Evolutionary conservation across 2,329 filamentous ascomycete species (phyloP).

Genomic region (Emergomyces africanus): DNA sequence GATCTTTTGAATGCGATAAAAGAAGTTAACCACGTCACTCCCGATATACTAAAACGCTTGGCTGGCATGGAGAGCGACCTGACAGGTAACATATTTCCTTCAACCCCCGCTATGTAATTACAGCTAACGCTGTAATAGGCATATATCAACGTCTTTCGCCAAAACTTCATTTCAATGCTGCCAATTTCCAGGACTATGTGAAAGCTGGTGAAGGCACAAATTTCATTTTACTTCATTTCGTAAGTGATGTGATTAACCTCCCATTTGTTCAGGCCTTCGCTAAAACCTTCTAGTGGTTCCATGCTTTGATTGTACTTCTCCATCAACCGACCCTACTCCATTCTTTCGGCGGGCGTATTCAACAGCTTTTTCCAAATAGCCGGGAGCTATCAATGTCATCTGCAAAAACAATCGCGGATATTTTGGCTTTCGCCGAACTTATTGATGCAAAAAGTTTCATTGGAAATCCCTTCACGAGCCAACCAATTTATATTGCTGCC

Average conservation of each 20-base stretch:
- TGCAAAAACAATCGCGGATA: slow-evolving; percentile 84
- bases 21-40: slow-evolving; percentile 58
- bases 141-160: slow-evolving; percentile 63
- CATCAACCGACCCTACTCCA: slow-evolving; percentile 74
- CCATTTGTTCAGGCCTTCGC: background rate
- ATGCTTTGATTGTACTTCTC: slow-evolving; percentile 70
- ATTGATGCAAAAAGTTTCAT: slow-evolving; percentile 78
- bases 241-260: slow-evolving; percentile 9
- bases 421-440: slow-evolving; percentile 71
- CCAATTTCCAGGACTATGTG: slow-evolving; percentile 77
- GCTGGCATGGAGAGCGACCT: slow-evolving; percentile 69
- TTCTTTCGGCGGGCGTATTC: slow-evolving; percentile 55
- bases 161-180: slow-evolving; percentile 67
- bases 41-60: slow-evolving; percentile 59
- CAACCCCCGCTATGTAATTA: background rate
- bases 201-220: slow-evolving; percentile 71
- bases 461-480: slow-evolving; percentile 78
- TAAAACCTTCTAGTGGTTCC: slow-evolving; percentile 51
- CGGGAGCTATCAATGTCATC: slow-evolving; percentile 74
- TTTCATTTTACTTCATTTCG: slow-evolving; percentile 70
- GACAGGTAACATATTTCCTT: slow-evolving; percentile 36
- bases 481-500: slow-evolving; percentile 83
- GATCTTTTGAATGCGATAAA: slow-evolving; percentile 75
- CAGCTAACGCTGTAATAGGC: slow-evolving; percentile 17
- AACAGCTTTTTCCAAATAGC: slow-evolving; percentile 66